Evolutionary conservation across 2,329 filamentous ascomycete genomes (phyloP).

Genomic region (Arachnomyces sp.): DNA sequence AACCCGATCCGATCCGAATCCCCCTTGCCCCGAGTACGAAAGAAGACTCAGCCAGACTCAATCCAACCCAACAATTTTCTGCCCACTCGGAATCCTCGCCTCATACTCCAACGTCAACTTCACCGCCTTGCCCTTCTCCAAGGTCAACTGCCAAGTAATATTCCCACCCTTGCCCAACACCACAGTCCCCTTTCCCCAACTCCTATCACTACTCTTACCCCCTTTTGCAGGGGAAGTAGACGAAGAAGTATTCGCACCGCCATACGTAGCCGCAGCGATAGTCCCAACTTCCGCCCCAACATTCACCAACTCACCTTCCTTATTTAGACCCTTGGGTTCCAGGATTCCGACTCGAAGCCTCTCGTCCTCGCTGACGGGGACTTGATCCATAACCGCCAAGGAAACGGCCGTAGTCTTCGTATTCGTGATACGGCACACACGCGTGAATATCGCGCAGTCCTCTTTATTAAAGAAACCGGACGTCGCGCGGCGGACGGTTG

Average conservation of each 20-base stretch:
- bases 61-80: slow-evolving; percentile 12
- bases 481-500: slow-evolving; percentile 18
- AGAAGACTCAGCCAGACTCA: not conserved
- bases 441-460: slow-evolving; percentile 22
- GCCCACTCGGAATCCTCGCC: slow-evolving; percentile 43
- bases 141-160: slow-evolving; percentile 49
- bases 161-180: slow-evolving; percentile 50
- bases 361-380: slow-evolving; percentile 26
- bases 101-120: slow-evolving; percentile 55
- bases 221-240: slow-evolving; percentile 3
- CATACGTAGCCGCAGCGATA: not conserved
- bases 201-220: slow-evolving; percentile 20
- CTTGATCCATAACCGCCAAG: slow-evolving; percentile 24
- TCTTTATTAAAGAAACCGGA: slow-evolving; percentile 25
- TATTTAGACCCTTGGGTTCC: slow-evolving; percentile 20
- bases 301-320: slow-evolving; percentile 17
- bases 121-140: slow-evolving; percentile 51
- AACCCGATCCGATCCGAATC: too few relatives aligned
- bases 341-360: slow-evolving; percentile 21
- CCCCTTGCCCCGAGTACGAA: too few relatives aligned
- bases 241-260: too few relatives aligned
- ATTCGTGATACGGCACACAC: slow-evolving; percentile 24
- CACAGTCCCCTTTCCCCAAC: slow-evolving; percentile 50
- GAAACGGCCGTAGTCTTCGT: slow-evolving; percentile 21
- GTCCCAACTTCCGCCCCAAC: slow-evolving; percentile 9